Conservation (phyloP, 768 basidiomycete genomes). For the Ramaria rubella region DNA sequence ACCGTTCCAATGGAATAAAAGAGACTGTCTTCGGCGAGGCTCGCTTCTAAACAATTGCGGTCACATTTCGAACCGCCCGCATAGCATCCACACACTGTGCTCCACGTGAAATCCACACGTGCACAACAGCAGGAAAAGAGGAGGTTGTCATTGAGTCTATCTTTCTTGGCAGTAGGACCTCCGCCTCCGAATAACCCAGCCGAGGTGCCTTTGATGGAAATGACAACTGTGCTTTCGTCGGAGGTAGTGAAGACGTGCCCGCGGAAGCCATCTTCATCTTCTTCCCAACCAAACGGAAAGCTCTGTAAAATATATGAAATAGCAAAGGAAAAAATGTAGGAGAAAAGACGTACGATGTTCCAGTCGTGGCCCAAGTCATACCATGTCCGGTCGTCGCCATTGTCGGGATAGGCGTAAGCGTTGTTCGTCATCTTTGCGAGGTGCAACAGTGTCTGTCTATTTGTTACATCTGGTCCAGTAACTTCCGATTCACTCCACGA, state of each 20-base stretch:
- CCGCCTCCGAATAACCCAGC: conserved; percentile 63
- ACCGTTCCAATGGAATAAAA: conserved; percentile 87
- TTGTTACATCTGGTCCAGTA: conserved; percentile 61
- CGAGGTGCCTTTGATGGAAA: conserved; percentile 93
- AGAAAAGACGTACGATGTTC: conserved; percentile 42
- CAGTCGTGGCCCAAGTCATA: conserved; percentile 60
- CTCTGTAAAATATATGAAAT: conserved; percentile 32
- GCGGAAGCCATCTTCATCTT: conserved; percentile 81
- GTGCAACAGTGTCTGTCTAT: conserved; percentile 62
- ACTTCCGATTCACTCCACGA: conserved; percentile 65
- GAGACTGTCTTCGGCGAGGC: conserved; percentile 72
- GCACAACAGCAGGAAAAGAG: conserved; percentile 96
- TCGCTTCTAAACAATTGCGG: conserved; percentile 70
- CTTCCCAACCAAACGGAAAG: conserved; percentile 84
- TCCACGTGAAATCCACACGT: conserved; percentile 91
- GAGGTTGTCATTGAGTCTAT: conserved; percentile 94
- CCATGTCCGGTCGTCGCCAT: conserved; percentile 50
- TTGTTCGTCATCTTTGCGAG: conserved; percentile 90
- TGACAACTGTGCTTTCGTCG: conserved; percentile 79
- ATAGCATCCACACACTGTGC: conserved; percentile 85
- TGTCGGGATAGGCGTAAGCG: conserved; percentile 55
- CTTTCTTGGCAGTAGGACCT: conserved; percentile 79
- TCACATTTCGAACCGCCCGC: conserved; percentile 70
- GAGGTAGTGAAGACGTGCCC: conserved; percentile 78
- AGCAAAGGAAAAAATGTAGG: background rate